A percentile compares a stretch with the other conserved stretches of the same genome.
These are phyloP conservation scores for Fusarium veterinarium DNA, from an alignment of 2,329 filamentous ascomycete species.

Conservation along the genomic window DNA sequence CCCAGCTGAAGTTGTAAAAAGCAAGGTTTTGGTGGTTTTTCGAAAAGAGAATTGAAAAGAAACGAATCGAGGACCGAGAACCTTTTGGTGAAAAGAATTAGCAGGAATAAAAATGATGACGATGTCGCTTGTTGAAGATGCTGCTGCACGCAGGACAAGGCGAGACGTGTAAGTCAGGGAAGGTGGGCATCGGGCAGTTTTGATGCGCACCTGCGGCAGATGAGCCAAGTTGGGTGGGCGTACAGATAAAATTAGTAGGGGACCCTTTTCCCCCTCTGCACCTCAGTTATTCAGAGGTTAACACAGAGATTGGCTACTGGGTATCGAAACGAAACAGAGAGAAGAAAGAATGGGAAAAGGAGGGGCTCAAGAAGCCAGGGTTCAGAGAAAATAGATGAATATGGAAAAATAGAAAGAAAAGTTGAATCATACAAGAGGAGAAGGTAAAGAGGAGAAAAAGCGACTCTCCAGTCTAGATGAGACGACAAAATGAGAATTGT, in stretches of 20 bases:
- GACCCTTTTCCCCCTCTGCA: conserved; percentile 32
- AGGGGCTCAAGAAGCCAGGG: conserved; percentile 24
- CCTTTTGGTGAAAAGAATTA: conserved; percentile 9
- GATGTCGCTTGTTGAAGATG: conserved; percentile 11
- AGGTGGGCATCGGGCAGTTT: conserved; percentile 39
- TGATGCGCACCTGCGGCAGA: conserved; percentile 33
- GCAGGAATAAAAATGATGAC: conserved; percentile 13
- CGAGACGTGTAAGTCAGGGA: conserved; percentile 40
- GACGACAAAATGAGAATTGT: conserved; percentile 27
- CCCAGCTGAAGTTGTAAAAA: conserved; percentile 25
- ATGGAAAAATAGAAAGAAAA: conserved; percentile 30
- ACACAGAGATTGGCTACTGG: conserved; percentile 12
- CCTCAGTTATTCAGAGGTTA: conserved; percentile 19
- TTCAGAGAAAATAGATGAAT: conserved; percentile 18
- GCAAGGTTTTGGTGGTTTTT: conserved; percentile 20
- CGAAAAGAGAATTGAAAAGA: not conserved
- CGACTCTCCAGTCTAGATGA: conserved; percentile 24
- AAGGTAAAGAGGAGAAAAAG: conserved; percentile 24
- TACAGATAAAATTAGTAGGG: conserved; percentile 39
- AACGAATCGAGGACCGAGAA: not conserved
- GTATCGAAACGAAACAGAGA: conserved; percentile 38
- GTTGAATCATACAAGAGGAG: conserved; percentile 31
- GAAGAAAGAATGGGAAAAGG: conserved; percentile 7
- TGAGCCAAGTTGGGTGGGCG: conserved; percentile 31
- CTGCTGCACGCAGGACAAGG: conserved; percentile 17